phyloP scores from a whole-genome alignment of 257 asterid genomes.

The Nicotiana noctiflora region DNA sequence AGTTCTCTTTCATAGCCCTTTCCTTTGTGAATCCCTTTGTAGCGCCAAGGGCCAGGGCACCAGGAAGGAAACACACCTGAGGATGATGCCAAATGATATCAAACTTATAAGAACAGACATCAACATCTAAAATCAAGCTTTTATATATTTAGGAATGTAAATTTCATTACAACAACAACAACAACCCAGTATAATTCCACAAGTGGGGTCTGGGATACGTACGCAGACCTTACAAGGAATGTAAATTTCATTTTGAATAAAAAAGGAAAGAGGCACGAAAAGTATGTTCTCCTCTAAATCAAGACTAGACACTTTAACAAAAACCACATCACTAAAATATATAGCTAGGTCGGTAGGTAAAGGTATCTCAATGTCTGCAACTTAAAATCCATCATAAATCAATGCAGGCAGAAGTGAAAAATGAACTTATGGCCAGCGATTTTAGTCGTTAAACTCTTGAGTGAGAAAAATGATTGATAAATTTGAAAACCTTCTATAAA shows the following conservation, averaged over 20 bases:
- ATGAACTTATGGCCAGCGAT: neutral
- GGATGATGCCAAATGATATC: neutral
- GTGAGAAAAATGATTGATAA: neutral
- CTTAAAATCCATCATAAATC: neutral
- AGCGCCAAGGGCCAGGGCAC: conserved; percentile 95
- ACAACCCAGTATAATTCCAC: too few species aligned
- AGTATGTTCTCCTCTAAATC: neutral
- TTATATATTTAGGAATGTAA: neutral
- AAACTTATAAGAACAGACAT: neutral
- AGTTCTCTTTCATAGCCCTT: conserved; percentile 65
- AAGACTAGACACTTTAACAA: neutral
- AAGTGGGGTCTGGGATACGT: too few species aligned
- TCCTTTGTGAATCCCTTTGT: conserved; percentile 73
- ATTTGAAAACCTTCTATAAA: neutral
- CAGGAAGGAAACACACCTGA: conserved; percentile 98
- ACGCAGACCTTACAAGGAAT: too few species aligned
- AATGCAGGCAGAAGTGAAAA: neutral
- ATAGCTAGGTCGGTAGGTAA: neutral
- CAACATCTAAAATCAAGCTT: neutral
- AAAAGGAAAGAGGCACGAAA: neutral
- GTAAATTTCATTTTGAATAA: neutral
- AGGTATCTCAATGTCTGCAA: neutral
- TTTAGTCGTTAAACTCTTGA: neutral
- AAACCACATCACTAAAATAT: neutral
- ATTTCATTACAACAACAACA: too few species aligned